Evolutionary conservation across 2,329 filamentous ascomycete species (phyloP), one percentile per base, ranked within the genome.

Genomic region (Fusarium setosum): DNA sequence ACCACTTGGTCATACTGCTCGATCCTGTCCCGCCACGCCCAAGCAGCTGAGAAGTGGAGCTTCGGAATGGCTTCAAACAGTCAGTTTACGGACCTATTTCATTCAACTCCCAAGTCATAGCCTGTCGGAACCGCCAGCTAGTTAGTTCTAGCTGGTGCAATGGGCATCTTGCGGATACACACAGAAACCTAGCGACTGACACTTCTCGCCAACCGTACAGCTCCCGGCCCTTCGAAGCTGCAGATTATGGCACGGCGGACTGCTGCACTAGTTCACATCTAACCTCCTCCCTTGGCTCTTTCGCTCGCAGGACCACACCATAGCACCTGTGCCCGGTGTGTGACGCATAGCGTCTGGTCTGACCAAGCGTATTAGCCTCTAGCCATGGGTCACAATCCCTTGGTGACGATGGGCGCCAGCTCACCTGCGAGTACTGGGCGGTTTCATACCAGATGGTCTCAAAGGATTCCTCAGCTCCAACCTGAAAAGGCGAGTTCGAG

Each of bases 291-390:
- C 54, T 64, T 62, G 59, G 37, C 59, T 69, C 48, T 60, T 69
- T 70, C 70, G 77, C 78, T 78, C 78, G 76, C 76, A 74, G 71
- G 73, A 73, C 80, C 81, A 73, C 77, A 77, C 77, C 76, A 57
- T 70, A 77, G 81, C 77, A 77, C 59, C 64, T 65, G 76, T 78
- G 75, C 76, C 55, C 56, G 76, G 76, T 81, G 80, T 79, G 83
- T 82, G 81, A 80, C 80, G 77, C 73, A 61, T 60, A 23, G 67
- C 74, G 77, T 80, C 83, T 81, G 78, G 79, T 81, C 80, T 76
- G 83, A 80, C 81, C 85, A 84, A 83, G 80, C 84, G 84, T 84
- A 87, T 88, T 80, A 88, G 76, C 83, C 77, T 80, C 74, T 71
- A 71, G 73, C 78, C 76, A 78, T 80, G 75, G 78, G 82, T 76